Conservation (phyloP, 2,329 filamentous ascomycete genomes). For the Aspergillus calidoustus region DNA sequence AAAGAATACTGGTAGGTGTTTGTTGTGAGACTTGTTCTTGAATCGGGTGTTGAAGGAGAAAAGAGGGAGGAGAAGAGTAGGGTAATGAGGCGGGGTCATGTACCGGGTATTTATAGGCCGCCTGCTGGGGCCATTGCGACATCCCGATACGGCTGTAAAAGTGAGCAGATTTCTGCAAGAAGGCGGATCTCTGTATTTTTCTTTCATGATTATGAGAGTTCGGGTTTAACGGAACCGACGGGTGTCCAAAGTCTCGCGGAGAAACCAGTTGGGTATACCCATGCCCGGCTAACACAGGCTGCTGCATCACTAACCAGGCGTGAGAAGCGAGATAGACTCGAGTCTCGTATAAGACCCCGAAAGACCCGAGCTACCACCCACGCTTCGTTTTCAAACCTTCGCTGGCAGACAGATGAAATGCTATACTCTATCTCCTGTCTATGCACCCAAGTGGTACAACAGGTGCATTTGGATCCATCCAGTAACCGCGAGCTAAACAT, state of each 20-base stretch:
- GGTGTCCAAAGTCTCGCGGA: neutral
- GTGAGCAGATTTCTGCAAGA: slow-evolving; percentile 34
- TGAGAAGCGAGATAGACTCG: neutral
- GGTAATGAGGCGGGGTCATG: slow-evolving; percentile 4
- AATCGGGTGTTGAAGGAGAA: slow-evolving; percentile 3
- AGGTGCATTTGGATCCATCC: slow-evolving; percentile 30
- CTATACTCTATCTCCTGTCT: slow-evolving; percentile 33
- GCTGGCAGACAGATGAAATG: slow-evolving; percentile 10
- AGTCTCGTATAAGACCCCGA: neutral
- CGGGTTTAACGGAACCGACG: neutral
- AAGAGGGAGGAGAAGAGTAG: slow-evolving; percentile 11
- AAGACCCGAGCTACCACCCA: neutral
- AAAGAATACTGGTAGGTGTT: neutral
- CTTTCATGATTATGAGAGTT: neutral
- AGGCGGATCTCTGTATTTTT: slow-evolving; percentile 3
- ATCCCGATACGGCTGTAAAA: slow-evolving; percentile 2
- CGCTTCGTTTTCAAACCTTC: neutral
- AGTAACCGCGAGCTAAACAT: slow-evolving; percentile 38
- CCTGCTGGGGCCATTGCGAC: neutral
- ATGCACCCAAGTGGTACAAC: slow-evolving; percentile 32
- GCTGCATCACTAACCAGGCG: slow-evolving; percentile 2
- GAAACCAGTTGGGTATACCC: neutral
- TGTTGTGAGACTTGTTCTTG: neutral
- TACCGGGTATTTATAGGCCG: slow-evolving; percentile 28
- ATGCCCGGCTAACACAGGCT: neutral